phyloP scores from a whole-genome alignment of 352 stramenopile species.

The Globisporangium echinulatum region DNA sequence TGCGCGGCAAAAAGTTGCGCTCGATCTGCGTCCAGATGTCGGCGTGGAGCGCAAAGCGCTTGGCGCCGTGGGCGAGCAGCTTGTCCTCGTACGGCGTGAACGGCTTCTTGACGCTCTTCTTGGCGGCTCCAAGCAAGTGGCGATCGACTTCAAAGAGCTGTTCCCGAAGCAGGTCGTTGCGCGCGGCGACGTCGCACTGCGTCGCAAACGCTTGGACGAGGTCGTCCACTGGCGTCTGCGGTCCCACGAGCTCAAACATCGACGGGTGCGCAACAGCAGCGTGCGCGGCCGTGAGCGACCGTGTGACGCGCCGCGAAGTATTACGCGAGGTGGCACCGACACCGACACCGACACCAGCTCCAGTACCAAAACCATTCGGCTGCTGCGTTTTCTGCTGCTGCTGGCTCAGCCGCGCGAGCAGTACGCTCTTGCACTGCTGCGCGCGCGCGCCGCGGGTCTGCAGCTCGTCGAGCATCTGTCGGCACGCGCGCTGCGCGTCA shows the following conservation, averaged over 20 bases:
- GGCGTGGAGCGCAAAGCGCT: slow-evolving; percentile 43
- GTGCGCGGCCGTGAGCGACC: slow-evolving; percentile 71
- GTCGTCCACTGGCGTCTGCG: slow-evolving; percentile 42
- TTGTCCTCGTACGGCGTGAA: slow-evolving; percentile 61
- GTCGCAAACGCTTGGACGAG: slow-evolving; percentile 36
- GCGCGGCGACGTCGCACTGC: slow-evolving; percentile 41
- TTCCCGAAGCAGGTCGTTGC: slow-evolving; percentile 41
- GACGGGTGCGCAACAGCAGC: slow-evolving; percentile 73
- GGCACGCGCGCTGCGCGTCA: not conserved
- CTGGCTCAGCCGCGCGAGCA: slow-evolving; percentile 56
- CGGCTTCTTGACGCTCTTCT: slow-evolving; percentile 33
- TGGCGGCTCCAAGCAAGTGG: slow-evolving; percentile 50
- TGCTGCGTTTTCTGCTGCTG: not conserved
- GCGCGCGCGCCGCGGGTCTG: slow-evolving; percentile 56
- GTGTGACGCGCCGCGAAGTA: slow-evolving; percentile 54
- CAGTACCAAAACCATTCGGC: not conserved
- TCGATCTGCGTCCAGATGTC: slow-evolving; percentile 62
- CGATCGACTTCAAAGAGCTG: slow-evolving; percentile 68
- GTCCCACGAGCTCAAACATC: slow-evolving; percentile 82
- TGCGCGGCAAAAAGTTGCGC: slow-evolving; percentile 55
- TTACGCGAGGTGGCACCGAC: slow-evolving; percentile 6
- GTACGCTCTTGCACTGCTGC: slow-evolving; percentile 48
- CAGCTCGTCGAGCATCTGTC: slow-evolving; percentile 58
- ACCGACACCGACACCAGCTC: no score
- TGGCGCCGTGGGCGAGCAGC: slow-evolving; percentile 59